These are phyloP conservation scores for Scheffersomyces cryptocercus DNA, from an alignment of 1,139 yeast genomes.

Conservation along the genomic window DNA sequence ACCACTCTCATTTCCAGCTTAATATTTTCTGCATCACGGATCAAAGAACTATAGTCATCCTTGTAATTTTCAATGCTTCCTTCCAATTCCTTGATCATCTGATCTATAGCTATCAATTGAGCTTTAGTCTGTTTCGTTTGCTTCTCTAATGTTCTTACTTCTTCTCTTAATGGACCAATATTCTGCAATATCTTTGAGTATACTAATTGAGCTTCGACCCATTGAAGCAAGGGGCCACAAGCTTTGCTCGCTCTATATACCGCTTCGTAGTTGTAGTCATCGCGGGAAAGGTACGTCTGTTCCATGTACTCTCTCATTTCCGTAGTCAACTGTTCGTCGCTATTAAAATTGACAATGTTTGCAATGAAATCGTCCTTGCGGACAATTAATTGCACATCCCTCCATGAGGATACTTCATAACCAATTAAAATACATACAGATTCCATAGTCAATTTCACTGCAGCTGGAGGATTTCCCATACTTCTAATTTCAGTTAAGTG, in stretches of 20 bases:
- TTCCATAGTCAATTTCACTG: conserved; percentile 83
- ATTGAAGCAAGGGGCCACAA: conserved; percentile 86
- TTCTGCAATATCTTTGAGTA: conserved; percentile 69
- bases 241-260: conserved; percentile 93
- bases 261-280: conserved; percentile 68
- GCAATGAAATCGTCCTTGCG: conserved; percentile 87
- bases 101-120: conserved; percentile 72
- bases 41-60: conserved; percentile 65
- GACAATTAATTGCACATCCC: conserved; percentile 79
- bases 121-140: conserved; percentile 64
- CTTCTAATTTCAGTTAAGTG: conserved; percentile 88
- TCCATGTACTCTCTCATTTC: conserved; percentile 61
- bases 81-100: conserved; percentile 78
- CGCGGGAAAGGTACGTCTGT: conserved; percentile 56
- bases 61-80: conserved; percentile 69
- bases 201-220: conserved; percentile 86
- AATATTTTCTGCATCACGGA: conserved; percentile 76
- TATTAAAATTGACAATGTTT: conserved; percentile 74
- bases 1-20: conserved; percentile 70
- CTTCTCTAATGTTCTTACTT: conserved; percentile 59
- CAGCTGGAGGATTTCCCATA: conserved; percentile 88
- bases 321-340: conserved; percentile 57
- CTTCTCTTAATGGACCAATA: conserved; percentile 74
- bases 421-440: conserved; percentile 85
- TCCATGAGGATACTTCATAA: conserved; percentile 68